phyloP scores from a whole-genome alignment of 2,329 filamentous ascomycete genomes.

The Pyrenophora tritici-repentis region DNA sequence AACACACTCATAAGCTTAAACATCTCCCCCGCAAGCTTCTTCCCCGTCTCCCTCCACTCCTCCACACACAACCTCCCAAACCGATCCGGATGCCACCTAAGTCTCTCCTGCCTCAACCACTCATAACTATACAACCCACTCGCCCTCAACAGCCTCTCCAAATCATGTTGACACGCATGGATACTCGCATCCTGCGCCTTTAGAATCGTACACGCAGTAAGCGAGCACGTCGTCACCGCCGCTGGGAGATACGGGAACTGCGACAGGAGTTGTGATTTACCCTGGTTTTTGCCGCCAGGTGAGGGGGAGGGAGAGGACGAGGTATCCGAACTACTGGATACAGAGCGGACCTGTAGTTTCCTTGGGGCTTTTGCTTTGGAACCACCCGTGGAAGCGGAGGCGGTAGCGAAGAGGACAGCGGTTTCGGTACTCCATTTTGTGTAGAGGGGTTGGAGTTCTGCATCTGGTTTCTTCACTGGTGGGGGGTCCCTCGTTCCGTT shows the following conservation, averaged over 20 bases:
- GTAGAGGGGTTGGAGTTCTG: slow-evolving; percentile 33
- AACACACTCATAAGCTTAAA: slow-evolving; percentile 43
- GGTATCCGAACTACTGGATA: slow-evolving; percentile 29
- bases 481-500: neutral
- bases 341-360: slow-evolving; percentile 39
- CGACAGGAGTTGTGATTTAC: too few species aligned
- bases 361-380: slow-evolving; percentile 21
- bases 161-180: slow-evolving; percentile 43
- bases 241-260: slow-evolving; percentile 39
- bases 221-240: slow-evolving; percentile 26
- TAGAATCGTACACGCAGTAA: slow-evolving; percentile 26
- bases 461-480: slow-evolving; percentile 18
- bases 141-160: slow-evolving; percentile 37
- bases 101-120: slow-evolving; percentile 42
- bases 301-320: slow-evolving; percentile 39
- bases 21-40: slow-evolving; percentile 43
- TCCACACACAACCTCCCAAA: slow-evolving; percentile 44
- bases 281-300: slow-evolving; percentile 5
- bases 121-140: slow-evolving; percentile 44
- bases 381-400: slow-evolving; percentile 28
- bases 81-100: slow-evolving; percentile 46
- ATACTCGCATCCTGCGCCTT: slow-evolving; percentile 34
- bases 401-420: slow-evolving; percentile 32
- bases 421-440: slow-evolving; percentile 39
- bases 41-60: slow-evolving; percentile 38